Conservation (phyloP, 2,329 filamentous ascomycete genomes). For the Lecanoromycetidae sp. region DNA sequence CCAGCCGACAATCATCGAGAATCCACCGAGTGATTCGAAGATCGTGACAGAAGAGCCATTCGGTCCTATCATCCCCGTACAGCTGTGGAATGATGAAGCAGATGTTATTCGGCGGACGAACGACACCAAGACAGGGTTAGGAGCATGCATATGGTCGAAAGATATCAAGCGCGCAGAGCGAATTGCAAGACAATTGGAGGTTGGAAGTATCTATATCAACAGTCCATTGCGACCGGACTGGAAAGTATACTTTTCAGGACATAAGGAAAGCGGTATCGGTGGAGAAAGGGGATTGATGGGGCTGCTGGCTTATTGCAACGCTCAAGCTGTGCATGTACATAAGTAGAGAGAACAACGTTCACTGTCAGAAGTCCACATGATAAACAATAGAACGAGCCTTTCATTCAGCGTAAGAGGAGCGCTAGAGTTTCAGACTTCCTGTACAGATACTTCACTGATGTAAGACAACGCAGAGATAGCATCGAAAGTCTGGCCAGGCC, state of each 20-base stretch:
- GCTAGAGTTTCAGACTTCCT: neutral
- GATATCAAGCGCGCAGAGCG: conserved; percentile 38
- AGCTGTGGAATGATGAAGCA: conserved; percentile 35
- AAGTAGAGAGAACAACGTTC: no score
- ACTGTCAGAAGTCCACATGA: no score
- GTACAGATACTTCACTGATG: neutral
- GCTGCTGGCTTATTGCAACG: conserved; percentile 23
- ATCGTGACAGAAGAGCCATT: conserved; percentile 40
- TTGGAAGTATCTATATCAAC: conserved; percentile 48
- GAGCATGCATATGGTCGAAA: conserved; percentile 41
- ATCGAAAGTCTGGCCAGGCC: no score
- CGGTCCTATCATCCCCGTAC: conserved; percentile 38
- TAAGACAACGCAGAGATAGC: neutral
- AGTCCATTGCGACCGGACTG: conserved; percentile 37
- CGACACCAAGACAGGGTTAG: conserved; percentile 39
- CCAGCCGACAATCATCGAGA: conserved; percentile 33
- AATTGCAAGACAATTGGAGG: conserved; percentile 38
- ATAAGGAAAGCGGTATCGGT: conserved; percentile 27
- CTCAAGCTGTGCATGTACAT: conserved; percentile 10
- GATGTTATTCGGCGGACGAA: conserved; percentile 40
- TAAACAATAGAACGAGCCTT: no score
- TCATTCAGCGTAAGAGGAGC: no score
- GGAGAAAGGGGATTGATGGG: conserved; percentile 24
- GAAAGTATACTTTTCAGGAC: conserved; percentile 28
- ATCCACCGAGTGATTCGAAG: conserved; percentile 29